Evolutionary conservation across 306 rosid species (phyloP).

Genomic region (Begonia peltatifolia): DNA sequence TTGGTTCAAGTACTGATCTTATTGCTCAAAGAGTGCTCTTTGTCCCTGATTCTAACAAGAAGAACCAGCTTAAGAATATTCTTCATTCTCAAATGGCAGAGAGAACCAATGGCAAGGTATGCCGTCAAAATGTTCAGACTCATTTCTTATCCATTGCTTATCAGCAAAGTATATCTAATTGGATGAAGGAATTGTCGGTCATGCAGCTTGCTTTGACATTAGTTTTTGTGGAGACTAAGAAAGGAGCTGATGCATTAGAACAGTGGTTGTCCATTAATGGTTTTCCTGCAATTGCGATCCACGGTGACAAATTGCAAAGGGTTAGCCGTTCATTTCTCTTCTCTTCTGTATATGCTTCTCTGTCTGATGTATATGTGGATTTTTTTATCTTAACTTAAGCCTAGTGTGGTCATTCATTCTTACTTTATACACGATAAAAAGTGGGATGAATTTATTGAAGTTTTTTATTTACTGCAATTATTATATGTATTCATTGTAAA

Average conservation of each 20-base stretch:
- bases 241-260: constrained; percentile 22
- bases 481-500: too few species aligned
- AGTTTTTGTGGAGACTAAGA: constrained; percentile 30
- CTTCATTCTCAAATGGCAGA: constrained; percentile 12
- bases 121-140: not conserved
- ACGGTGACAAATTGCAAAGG: constrained; percentile 28
- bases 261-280: constrained; percentile 12
- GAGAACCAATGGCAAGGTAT: constrained; percentile 16
- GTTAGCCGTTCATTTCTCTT: constrained; percentile 3
- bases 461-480: too few species aligned
- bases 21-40: constrained; percentile 17
- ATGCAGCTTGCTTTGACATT: constrained; percentile 20
- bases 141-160: too few species aligned
- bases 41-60: constrained; percentile 16
- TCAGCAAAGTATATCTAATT: not conserved
- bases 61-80: constrained; percentile 7
- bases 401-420: too few species aligned
- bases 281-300: constrained; percentile 22
- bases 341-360: too few species aligned
- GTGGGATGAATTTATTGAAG: too few species aligned
- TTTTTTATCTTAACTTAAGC: too few species aligned
- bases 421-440: too few species aligned
- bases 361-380: too few species aligned
- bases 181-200: not conserved
- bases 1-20: constrained; percentile 29